These are phyloP conservation scores for Jamesozyma gamospora DNA, from an alignment of 805 yeast genomes.

Conservation along the genomic window DNA sequence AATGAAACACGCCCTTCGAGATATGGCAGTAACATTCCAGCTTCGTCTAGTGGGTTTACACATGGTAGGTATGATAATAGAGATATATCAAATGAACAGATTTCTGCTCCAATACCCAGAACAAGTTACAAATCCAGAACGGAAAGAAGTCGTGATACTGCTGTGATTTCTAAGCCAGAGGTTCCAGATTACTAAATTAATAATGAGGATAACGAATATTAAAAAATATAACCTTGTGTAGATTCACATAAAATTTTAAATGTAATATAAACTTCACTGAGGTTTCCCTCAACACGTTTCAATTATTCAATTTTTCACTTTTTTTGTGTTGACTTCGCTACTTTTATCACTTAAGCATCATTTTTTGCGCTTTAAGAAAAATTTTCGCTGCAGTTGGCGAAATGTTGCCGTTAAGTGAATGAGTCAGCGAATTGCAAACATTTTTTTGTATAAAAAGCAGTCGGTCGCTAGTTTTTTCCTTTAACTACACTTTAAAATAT, in stretches of 20 bases:
- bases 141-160: slow-evolving; percentile 11
- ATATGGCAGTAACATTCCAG: not conserved
- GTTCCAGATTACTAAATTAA: slow-evolving; percentile 13
- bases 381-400: not conserved
- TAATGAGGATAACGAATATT: too few relatives aligned
- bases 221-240: too few relatives aligned
- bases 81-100: not conserved
- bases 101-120: not conserved
- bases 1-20: slow-evolving; percentile 1
- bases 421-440: slow-evolving; percentile 9
- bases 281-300: too few relatives aligned
- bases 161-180: slow-evolving; percentile 5
- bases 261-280: too few relatives aligned
- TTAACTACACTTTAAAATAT: slow-evolving; percentile 2
- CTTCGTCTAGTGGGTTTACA: not conserved
- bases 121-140: slow-evolving; percentile 18
- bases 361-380: not conserved
- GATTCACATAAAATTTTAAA: too few relatives aligned
- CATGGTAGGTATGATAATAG: not conserved
- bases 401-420: slow-evolving; percentile 10
- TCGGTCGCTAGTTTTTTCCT: slow-evolving; percentile 1
- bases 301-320: too few relatives aligned
- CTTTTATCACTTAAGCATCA: slow-evolving; percentile 13
- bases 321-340: slow-evolving; percentile 13
- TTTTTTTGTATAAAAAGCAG: not conserved